phyloP scores from a whole-genome alignment of 2,329 filamentous ascomycete genomes.

The Paecilomyces niveus region DNA sequence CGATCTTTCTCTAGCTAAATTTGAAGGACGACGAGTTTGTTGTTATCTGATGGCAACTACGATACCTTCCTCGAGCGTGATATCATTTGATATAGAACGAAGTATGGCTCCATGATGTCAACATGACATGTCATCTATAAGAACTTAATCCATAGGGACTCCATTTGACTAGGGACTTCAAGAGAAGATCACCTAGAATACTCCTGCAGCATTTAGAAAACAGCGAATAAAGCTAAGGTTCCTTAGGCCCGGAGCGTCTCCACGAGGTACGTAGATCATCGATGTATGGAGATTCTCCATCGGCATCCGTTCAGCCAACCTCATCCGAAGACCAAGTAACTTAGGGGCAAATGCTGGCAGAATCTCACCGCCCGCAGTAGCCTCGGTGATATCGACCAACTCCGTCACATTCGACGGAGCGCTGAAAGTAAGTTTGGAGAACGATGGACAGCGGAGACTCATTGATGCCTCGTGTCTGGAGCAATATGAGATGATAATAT shows the following conservation, averaged over 20 bases:
- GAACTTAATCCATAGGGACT: background rate
- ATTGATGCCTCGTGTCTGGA: background rate
- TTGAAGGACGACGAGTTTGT: background rate
- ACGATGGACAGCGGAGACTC: background rate
- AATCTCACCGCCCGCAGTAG: background rate
- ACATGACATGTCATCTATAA: background rate
- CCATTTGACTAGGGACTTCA: background rate
- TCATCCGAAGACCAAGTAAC: background rate
- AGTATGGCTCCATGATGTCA: background rate
- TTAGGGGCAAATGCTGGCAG: background rate
- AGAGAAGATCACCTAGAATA: background rate
- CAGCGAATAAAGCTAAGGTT: background rate
- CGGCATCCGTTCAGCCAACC: background rate
- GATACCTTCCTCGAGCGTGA: background rate
- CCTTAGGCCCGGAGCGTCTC: background rate
- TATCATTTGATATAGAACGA: background rate
- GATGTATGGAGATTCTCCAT: too few relatives aligned
- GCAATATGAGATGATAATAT: background rate
- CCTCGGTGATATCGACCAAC: constrained; percentile 1
- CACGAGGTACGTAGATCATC: background rate
- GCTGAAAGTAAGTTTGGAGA: background rate
- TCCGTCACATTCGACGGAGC: background rate
- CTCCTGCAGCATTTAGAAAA: background rate
- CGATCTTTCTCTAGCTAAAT: background rate
- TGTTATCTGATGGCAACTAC: background rate